Evolutionary conservation across 108 stramenopile genomes (phyloP).

Genomic region (Cyclotella atomus): DNA sequence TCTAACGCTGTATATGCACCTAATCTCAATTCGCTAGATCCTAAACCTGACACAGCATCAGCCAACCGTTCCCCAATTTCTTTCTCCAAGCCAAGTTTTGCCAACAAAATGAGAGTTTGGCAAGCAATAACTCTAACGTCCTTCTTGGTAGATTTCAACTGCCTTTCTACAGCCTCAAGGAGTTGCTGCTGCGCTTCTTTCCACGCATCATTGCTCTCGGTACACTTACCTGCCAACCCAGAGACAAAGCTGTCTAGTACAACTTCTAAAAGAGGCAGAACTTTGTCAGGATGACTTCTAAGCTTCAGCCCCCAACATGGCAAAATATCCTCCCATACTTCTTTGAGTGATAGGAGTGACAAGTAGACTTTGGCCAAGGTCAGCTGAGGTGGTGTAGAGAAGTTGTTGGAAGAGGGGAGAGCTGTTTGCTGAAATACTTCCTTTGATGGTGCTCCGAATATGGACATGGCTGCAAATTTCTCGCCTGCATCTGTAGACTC

Average conservation of each 20-base stretch:
- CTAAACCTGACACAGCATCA: conserved; percentile 24
- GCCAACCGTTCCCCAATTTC: conserved; percentile 18
- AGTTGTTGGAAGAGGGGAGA: conserved; percentile 8
- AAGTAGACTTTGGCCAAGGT: neutral
- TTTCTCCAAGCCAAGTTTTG: conserved; percentile 2
- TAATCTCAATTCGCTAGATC: conserved; percentile 31
- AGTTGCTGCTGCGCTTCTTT: neutral
- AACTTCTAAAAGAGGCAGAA: neutral
- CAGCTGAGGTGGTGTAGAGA: neutral
- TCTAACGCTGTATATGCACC: conserved; percentile 51
- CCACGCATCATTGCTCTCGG: neutral
- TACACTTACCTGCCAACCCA: neutral
- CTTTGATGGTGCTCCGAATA: neutral
- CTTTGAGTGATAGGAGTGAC: neutral
- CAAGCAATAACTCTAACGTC: conserved; percentile 34
- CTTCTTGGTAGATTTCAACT: conserved; percentile 44
- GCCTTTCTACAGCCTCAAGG: conserved; percentile 14
- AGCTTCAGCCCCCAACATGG: conserved; percentile 8
- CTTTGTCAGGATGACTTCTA: conserved; percentile 9
- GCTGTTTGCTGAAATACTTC: conserved; percentile 1
- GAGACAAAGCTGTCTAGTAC: neutral
- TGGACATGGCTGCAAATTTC: conserved; percentile 2
- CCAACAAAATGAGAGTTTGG: conserved; percentile 21
- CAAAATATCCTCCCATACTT: conserved; percentile 5
- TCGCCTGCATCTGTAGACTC: neutral